A percentile compares a stretch with the other conserved stretches of the same genome.
Conservation (phyloP, 1,139 yeast species). For the Nakaseomyces uthaithaninus region DNA sequence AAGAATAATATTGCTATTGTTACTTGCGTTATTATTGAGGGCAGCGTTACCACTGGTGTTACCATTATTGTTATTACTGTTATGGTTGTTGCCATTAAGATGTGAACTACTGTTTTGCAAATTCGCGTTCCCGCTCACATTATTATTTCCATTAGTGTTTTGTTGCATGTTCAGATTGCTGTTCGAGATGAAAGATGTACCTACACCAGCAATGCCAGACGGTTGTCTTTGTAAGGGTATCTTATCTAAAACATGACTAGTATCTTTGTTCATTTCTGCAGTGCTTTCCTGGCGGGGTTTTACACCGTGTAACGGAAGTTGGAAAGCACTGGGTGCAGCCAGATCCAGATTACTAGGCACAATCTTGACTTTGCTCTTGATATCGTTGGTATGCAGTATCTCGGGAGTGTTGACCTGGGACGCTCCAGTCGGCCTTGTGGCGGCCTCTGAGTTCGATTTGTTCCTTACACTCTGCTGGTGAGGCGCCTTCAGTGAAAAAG, state of each 20-base stretch:
- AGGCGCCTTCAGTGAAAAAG: too few relatives aligned
- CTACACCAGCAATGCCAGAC: neutral
- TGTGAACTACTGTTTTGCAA: neutral
- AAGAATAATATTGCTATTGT: conserved; percentile 6
- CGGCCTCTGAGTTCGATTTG: neutral
- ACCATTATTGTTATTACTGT: conserved; percentile 1
- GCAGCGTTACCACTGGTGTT: conserved; percentile 6
- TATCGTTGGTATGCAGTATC: neutral
- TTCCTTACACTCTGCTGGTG: neutral
- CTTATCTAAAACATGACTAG: conserved; percentile 3
- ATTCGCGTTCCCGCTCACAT: neutral
- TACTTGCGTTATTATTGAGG: conserved; percentile 8
- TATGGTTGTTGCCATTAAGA: conserved; percentile 1
- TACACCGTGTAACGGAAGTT: neutral
- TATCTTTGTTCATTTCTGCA: neutral
- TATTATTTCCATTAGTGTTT: neutral
- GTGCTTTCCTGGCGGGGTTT: neutral
- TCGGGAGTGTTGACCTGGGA: neutral
- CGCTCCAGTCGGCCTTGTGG: conserved; percentile 2
- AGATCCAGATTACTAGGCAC: conserved; percentile 1
- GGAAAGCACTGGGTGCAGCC: neutral
- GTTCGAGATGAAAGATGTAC: neutral
- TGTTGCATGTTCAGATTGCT: neutral
- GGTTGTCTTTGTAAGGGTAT: conserved; percentile 1
- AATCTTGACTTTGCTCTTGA: conserved; percentile 5